Conservation (phyloP, 768 basidiomycete species). For the Leccinum rimulosum region DNA sequence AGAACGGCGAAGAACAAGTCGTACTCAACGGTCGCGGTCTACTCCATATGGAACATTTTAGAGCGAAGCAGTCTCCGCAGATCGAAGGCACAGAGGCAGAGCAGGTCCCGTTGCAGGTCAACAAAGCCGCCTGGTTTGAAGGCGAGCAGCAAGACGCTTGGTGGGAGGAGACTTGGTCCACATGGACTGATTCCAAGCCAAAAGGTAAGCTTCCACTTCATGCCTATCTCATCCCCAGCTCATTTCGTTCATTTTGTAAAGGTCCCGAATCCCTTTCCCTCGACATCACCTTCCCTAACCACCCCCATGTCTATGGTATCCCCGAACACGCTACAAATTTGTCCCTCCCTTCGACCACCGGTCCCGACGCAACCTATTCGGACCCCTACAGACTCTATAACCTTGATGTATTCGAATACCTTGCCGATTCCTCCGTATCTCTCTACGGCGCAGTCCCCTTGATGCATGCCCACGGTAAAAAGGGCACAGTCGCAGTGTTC, state of each 20-base stretch:
- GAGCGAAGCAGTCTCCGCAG: constrained; percentile 52
- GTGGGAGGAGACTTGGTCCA: constrained; percentile 86
- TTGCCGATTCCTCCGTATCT: constrained; percentile 71
- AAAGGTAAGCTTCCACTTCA: constrained; percentile 59
- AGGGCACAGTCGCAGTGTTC: constrained; percentile 89
- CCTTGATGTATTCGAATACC: constrained; percentile 94
- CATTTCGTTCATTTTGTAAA: constrained; percentile 33
- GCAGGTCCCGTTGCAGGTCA: constrained; percentile 54
- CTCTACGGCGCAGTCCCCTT: constrained; percentile 92
- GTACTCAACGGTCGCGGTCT: constrained; percentile 87
- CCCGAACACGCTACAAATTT: constrained; percentile 93
- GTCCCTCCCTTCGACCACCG: constrained; percentile 84
- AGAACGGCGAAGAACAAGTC: constrained; percentile 78
- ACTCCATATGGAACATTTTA: constrained; percentile 98
- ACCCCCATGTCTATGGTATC: neutral
- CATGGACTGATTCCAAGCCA: constrained; percentile 92
- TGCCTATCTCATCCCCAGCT: neutral
- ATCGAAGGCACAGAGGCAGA: constrained; percentile 39
- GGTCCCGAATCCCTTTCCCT: constrained; percentile 63
- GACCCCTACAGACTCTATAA: constrained; percentile 97
- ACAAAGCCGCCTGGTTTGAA: constrained; percentile 79
- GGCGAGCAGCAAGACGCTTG: constrained; percentile 78
- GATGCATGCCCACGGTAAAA: constrained; percentile 87
- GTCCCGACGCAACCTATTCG: constrained; percentile 69
- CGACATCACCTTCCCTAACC: too few relatives aligned